These are phyloP conservation scores for Fagus crenata DNA, from an alignment of 306 rosid species.

Conservation along the genomic window DNA sequence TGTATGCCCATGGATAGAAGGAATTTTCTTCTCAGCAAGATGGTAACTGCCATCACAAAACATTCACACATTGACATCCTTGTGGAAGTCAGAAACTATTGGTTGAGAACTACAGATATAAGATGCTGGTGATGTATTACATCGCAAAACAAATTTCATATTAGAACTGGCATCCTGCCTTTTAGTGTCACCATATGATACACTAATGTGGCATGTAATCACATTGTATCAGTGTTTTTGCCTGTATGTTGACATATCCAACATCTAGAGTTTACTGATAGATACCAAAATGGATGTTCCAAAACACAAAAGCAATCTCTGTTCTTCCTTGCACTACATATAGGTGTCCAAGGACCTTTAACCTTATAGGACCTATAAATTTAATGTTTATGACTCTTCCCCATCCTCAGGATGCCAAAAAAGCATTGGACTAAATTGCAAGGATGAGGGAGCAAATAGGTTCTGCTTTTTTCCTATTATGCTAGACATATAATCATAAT, in stretches of 20 bases:
- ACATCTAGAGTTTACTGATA: not conserved
- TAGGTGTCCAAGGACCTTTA: not conserved
- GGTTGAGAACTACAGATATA: not conserved
- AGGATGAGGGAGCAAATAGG: not conserved
- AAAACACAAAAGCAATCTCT: not conserved
- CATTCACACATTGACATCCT: conserved; percentile 28
- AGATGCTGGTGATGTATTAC: not conserved
- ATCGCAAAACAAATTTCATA: not conserved
- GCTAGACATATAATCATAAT: not conserved
- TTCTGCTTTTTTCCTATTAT: not conserved
- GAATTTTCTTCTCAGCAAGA: conserved; percentile 94
- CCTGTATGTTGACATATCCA: not conserved
- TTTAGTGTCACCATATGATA: not conserved
- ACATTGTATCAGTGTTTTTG: not conserved
- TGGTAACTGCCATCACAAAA: conserved; percentile 67
- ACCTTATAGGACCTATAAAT: not conserved
- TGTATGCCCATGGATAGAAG: conserved; percentile 77
- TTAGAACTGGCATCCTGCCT: not conserved
- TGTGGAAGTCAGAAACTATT: conserved; percentile 4
- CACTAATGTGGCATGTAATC: not conserved
- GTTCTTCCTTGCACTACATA: not conserved
- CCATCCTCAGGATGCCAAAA: not conserved
- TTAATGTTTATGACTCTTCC: not conserved
- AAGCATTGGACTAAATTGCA: not conserved
- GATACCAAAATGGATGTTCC: not conserved